Conservation (phyloP, 1,139 yeast genomes). For the Protomyces gravidus region DNA sequence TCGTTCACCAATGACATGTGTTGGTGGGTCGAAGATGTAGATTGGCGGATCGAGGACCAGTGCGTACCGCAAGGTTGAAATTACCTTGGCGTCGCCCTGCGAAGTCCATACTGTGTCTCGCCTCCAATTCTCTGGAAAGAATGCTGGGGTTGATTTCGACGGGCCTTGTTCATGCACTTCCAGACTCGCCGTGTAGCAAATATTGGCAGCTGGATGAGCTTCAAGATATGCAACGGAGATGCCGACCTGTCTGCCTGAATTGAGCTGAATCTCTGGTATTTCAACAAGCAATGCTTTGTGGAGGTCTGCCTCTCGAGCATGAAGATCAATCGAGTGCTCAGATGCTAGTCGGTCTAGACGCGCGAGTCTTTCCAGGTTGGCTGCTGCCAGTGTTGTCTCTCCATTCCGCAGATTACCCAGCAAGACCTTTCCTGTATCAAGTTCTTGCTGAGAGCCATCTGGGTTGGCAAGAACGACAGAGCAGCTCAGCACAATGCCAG, state of each 20-base stretch:
- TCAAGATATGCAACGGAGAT: not conserved
- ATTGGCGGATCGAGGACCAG: conserved; percentile 20
- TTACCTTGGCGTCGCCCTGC: not conserved
- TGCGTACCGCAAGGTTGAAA: not conserved
- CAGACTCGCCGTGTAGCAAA: not conserved
- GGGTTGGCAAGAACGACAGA: conserved; percentile 19
- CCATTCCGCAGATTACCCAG: not conserved
- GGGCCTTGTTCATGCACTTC: conserved; percentile 11
- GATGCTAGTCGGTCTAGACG: conserved; percentile 7
- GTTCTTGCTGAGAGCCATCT: conserved; percentile 21
- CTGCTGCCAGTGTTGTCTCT: not conserved
- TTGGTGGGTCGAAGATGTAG: not conserved
- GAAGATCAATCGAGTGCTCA: not conserved
- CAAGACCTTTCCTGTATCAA: conserved; percentile 12
- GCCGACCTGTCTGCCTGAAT: not conserved
- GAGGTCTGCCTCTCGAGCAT: not conserved
- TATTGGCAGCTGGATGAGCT: not conserved
- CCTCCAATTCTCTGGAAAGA: not conserved
- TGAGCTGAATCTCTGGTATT: not conserved
- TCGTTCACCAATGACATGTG: not conserved
- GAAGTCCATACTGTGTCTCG: not conserved
- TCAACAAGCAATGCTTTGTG: not conserved
- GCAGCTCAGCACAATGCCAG: conserved; percentile 1
- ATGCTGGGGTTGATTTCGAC: not conserved
- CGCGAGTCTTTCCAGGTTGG: conserved; percentile 8